These are phyloP conservation scores for Clonostachys sp. DNA, from an alignment of 2,329 filamentous ascomycete species.

Conservation along the genomic window DNA sequence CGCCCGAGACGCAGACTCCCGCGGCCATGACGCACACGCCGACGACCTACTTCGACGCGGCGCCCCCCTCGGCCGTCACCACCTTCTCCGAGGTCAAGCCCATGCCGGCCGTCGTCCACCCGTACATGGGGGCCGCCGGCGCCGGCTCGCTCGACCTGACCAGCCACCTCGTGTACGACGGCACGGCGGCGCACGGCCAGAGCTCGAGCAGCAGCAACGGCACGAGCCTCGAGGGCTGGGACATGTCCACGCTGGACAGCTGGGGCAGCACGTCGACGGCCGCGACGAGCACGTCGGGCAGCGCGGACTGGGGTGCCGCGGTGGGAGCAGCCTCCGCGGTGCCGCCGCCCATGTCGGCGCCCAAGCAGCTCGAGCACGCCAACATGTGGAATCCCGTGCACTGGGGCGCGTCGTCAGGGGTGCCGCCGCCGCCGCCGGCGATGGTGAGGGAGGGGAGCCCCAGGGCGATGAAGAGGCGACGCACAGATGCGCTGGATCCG, in stretches of 20 bases:
- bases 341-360: conserved; percentile 2
- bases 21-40: conserved; percentile 8
- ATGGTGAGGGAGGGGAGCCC: conserved; percentile 22
- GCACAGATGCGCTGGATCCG: conserved; percentile 21
- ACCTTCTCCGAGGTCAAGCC: conserved; percentile 26
- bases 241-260: conserved; percentile 26
- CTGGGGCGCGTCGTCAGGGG: conserved; percentile 1
- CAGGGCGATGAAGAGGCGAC: conserved; percentile 27
- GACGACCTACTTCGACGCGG: conserved; percentile 17
- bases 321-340: not conserved
- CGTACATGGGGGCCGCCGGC: conserved; percentile 20
- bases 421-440: conserved; percentile 9
- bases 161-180: conserved; percentile 24
- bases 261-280: conserved; percentile 19
- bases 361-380: conserved; percentile 22
- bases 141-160: conserved; percentile 21
- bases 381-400: conserved; percentile 19
- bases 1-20: conserved; percentile 3
- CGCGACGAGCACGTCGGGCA: conserved; percentile 9
- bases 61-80: conserved; percentile 8
- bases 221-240: conserved; percentile 26
- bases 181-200: conserved; percentile 7
- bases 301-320: conserved; percentile 17
- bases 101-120: conserved; percentile 15
- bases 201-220: conserved; percentile 17